These are phyloP conservation scores for Nannochloropsis gaditana DNA, from an alignment of 108 stramenopile species.

Conservation along the genomic window DNA sequence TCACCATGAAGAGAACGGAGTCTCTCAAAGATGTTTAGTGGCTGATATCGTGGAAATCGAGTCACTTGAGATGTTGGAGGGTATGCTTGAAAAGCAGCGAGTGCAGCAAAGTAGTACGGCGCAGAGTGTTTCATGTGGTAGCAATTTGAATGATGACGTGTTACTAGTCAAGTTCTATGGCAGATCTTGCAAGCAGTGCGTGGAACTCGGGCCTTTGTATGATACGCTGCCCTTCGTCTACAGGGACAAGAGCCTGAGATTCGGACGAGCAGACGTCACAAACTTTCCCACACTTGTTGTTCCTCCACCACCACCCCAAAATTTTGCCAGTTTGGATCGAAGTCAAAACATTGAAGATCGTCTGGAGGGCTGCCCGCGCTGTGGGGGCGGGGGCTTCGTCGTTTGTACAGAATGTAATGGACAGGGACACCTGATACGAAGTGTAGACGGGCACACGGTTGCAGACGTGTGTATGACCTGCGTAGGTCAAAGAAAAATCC, in stretches of 20 bases:
- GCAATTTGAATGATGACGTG: not conserved
- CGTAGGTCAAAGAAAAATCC: not conserved
- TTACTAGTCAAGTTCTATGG: not conserved
- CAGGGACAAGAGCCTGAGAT: not conserved
- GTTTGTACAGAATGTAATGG: not conserved
- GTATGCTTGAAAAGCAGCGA: not conserved
- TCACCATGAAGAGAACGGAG: not conserved
- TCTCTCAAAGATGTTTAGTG: not conserved
- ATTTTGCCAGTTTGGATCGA: not conserved
- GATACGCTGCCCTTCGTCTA: not conserved
- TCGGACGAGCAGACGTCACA: not conserved
- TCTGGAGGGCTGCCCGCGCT: not conserved
- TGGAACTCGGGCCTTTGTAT: not conserved
- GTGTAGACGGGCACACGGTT: not conserved
- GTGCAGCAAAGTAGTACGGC: not conserved
- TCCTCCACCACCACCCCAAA: not conserved
- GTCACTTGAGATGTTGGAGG: not conserved
- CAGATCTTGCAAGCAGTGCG: not conserved
- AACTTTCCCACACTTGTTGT: not conserved
- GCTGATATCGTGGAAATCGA: not conserved
- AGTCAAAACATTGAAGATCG: constrained; percentile 20
- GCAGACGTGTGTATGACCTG: constrained; percentile 6
- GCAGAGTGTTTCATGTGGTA: not conserved
- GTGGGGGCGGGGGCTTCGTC: not conserved
- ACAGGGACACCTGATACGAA: constrained; percentile 15